phyloP scores from a whole-genome alignment of 2,329 filamentous ascomycete species.

The Trichoderma koningii region DNA sequence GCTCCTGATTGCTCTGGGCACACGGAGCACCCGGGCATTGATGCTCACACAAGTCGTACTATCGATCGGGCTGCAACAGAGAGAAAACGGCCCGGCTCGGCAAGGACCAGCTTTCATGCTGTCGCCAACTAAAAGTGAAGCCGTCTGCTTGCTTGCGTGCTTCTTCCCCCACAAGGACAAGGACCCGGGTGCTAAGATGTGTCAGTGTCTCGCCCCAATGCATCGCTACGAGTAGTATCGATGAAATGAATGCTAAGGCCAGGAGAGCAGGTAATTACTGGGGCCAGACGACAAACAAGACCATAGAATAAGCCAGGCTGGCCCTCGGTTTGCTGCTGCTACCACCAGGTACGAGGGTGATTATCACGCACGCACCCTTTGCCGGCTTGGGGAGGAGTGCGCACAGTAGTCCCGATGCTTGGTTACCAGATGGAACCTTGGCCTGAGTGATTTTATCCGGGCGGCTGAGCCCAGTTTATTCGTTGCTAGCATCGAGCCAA shows the following conservation, averaged over 20 bases:
- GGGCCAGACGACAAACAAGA: too few species aligned
- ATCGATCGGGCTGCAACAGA: conserved; percentile 17
- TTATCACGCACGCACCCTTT: conserved; percentile 22
- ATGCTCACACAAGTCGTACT: background rate
- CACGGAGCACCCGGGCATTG: conserved; percentile 8
- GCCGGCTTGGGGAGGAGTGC: conserved; percentile 26
- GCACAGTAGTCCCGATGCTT: conserved; percentile 20
- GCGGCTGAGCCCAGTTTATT: conserved; percentile 22
- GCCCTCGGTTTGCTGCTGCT: background rate
- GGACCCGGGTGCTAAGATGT: too few species aligned
- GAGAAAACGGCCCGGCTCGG: conserved; percentile 25
- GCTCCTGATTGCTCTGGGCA: background rate
- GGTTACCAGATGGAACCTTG: conserved; percentile 24
- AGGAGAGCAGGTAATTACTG: too few species aligned
- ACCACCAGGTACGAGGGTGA: conserved; percentile 16
- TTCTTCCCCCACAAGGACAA: too few species aligned
- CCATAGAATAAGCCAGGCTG: too few species aligned
- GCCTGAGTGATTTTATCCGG: conserved; percentile 26
- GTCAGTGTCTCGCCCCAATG: too few species aligned
- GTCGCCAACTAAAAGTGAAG: too few species aligned
- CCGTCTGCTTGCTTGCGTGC: too few species aligned
- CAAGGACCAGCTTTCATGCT: conserved; percentile 1
- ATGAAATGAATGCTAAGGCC: background rate
- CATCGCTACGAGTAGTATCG: too few species aligned
- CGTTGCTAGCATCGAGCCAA: conserved; percentile 7